Conservation (phyloP, 2,329 filamentous ascomycete species). For the Claviceps humidiphila region DNA sequence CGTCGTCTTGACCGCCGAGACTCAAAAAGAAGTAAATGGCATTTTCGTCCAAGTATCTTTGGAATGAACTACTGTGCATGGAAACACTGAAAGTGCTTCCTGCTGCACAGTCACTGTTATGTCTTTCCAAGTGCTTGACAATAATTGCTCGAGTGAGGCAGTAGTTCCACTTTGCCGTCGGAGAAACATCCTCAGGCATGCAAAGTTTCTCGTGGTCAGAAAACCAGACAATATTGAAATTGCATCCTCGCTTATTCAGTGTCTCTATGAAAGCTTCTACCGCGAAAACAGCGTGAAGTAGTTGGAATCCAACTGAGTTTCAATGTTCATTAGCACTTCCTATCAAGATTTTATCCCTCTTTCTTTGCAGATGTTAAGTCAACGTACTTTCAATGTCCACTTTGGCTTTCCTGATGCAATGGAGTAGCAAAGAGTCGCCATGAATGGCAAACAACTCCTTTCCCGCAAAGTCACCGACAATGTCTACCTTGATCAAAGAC, state of each 20-base stretch:
- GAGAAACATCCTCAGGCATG: constrained; percentile 26
- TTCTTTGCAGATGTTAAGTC: background rate
- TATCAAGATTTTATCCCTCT: no score
- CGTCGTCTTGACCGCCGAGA: background rate
- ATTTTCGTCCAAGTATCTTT: constrained; percentile 36
- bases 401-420: constrained; percentile 46
- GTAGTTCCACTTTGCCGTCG: constrained; percentile 33
- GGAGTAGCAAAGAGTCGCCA: constrained; percentile 55
- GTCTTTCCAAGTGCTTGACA: constrained; percentile 43
- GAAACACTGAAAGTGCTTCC: constrained; percentile 8
- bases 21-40: constrained; percentile 56
- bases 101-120: constrained; percentile 9
- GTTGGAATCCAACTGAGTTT: background rate
- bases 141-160: constrained; percentile 48
- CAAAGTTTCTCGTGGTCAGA: constrained; percentile 40
- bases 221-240: constrained; percentile 62
- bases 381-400: constrained; percentile 40
- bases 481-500: constrained; percentile 35
- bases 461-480: constrained; percentile 65
- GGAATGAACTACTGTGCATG: constrained; percentile 35
- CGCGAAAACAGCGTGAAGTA: background rate
- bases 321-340: background rate
- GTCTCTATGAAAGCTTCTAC: constrained; percentile 16
- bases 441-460: constrained; percentile 61
- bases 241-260: constrained; percentile 43